A percentile compares a stretch with the other conserved stretches of the same genome.
These are phyloP conservation scores for Hygrocybe punicea DNA, from an alignment of 768 basidiomycete genomes.

Conservation along the genomic window DNA sequence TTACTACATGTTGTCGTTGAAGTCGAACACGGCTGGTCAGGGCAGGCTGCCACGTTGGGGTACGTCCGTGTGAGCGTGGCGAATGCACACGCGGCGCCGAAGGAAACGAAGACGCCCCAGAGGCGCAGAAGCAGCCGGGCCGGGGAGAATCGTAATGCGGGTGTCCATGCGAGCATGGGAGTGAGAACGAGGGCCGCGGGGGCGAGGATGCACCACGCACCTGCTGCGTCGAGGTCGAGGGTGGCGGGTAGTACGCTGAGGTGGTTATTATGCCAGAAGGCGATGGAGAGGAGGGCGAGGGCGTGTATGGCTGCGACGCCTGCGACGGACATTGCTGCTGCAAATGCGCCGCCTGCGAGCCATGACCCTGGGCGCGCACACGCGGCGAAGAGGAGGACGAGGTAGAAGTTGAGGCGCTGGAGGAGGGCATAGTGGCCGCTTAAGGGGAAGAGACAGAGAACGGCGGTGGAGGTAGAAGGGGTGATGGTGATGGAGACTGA, in stretches of 20 bases:
- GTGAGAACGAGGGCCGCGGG: neutral
- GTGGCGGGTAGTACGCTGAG: neutral
- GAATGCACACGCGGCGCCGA: neutral
- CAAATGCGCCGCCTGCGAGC: conserved; percentile 3
- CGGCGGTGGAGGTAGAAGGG: too few species aligned
- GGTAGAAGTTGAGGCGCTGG: conserved; percentile 2
- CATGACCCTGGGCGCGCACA: neutral
- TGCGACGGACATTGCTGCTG: neutral
- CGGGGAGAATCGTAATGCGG: neutral
- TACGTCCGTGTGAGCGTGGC: neutral
- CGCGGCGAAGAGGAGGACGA: neutral
- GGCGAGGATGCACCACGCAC: neutral
- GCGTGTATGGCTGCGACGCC: conserved; percentile 1
- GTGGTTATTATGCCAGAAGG: neutral
- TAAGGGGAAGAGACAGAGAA: conserved; percentile 1
- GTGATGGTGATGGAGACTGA: too few species aligned
- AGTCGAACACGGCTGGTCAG: neutral
- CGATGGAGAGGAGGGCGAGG: neutral
- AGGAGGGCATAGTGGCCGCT: conserved; percentile 3
- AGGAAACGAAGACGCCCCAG: neutral
- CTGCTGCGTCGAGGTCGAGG: neutral
- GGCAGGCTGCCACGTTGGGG: neutral
- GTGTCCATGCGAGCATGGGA: neutral
- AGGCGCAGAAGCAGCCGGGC: neutral
- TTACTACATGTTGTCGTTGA: too few species aligned